Evolutionary conservation across 805 yeast genomes (phyloP).

Genomic region (Candida dajiaensis): DNA sequence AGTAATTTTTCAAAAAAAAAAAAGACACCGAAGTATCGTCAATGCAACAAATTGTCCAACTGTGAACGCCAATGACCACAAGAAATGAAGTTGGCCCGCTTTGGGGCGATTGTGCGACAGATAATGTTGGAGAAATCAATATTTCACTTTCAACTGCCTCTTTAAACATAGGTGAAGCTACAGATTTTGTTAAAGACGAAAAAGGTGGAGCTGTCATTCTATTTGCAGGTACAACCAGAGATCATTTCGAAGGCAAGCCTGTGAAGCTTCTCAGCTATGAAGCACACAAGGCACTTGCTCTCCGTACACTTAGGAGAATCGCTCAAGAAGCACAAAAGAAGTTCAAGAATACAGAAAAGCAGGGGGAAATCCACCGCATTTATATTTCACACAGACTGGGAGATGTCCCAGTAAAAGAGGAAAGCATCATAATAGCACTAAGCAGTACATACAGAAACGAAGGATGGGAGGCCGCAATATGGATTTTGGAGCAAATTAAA

Average conservation of each 20-base stretch:
- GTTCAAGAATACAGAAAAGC: conserved; percentile 20
- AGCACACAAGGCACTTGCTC: conserved; percentile 38
- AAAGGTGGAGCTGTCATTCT: conserved; percentile 43
- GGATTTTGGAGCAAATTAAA: conserved; percentile 41
- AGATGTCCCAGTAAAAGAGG: conserved; percentile 40
- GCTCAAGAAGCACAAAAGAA: conserved; percentile 27
- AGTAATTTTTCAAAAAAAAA: too few relatives aligned
- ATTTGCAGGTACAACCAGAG: conserved; percentile 47
- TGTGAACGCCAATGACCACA: too few relatives aligned
- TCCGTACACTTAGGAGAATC: conserved; percentile 29
- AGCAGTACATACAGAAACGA: conserved; percentile 41
- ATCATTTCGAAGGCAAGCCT: conserved; percentile 33
- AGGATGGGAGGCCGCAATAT: conserved; percentile 41
- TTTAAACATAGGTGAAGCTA: conserved; percentile 17
- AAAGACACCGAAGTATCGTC: too few relatives aligned
- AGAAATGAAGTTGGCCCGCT: not conserved
- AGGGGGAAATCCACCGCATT: conserved; percentile 27
- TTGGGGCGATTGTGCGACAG: conserved; percentile 6
- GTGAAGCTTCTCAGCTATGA: conserved; percentile 41
- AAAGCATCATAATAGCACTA: conserved; percentile 39
- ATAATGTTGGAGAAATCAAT: conserved; percentile 5
- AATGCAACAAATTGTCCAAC: too few relatives aligned
- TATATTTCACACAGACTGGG: conserved; percentile 42
- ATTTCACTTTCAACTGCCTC: conserved; percentile 22
- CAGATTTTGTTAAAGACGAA: conserved; percentile 36